Evolutionary conservation across 164 flowering plant genomes (phyloP).

Genomic region (Annona squamosa): DNA sequence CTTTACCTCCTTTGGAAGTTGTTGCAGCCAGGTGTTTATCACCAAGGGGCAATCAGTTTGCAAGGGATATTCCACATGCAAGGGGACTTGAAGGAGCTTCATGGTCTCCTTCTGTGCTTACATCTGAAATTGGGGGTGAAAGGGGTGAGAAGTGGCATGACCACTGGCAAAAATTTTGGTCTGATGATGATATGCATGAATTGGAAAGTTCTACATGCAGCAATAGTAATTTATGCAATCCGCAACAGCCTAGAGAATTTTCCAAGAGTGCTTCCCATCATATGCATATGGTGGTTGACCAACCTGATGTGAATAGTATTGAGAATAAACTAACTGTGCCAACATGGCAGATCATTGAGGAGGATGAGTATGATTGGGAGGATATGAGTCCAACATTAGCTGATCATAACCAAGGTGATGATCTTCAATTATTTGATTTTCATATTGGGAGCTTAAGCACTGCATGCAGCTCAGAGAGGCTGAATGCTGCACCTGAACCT

Average conservation of each 20-base stretch:
- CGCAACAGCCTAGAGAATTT: slow-evolving; percentile 59
- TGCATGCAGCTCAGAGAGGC: slow-evolving; percentile 24
- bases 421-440: slow-evolving; percentile 25
- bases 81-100: slow-evolving; percentile 36
- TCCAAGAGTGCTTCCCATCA: slow-evolving; percentile 26
- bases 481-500: slow-evolving; percentile 18
- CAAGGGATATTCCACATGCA: slow-evolving; percentile 32
- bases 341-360: slow-evolving; percentile 89
- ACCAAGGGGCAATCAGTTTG: slow-evolving; percentile 34
- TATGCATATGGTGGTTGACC: slow-evolving; percentile 33
- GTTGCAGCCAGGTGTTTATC: slow-evolving; percentile 28
- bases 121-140: slow-evolving; percentile 28
- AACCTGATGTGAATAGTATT: slow-evolving; percentile 28
- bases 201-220: slow-evolving; percentile 32
- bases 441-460: slow-evolving; percentile 19
- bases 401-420: slow-evolving; percentile 35
- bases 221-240: slow-evolving; percentile 36
- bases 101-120: slow-evolving; percentile 38
- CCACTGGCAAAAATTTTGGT: slow-evolving; percentile 36
- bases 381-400: slow-evolving; percentile 82
- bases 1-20: slow-evolving; percentile 26
- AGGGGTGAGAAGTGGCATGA: slow-evolving; percentile 41
- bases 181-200: slow-evolving; percentile 23
- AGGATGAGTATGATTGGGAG: slow-evolving; percentile 96
- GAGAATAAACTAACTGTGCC: slow-evolving; percentile 22